Evolutionary conservation across 1,284 basidiomycete genomes (phyloP).

Genomic region (Heimioporus retisporus): DNA sequence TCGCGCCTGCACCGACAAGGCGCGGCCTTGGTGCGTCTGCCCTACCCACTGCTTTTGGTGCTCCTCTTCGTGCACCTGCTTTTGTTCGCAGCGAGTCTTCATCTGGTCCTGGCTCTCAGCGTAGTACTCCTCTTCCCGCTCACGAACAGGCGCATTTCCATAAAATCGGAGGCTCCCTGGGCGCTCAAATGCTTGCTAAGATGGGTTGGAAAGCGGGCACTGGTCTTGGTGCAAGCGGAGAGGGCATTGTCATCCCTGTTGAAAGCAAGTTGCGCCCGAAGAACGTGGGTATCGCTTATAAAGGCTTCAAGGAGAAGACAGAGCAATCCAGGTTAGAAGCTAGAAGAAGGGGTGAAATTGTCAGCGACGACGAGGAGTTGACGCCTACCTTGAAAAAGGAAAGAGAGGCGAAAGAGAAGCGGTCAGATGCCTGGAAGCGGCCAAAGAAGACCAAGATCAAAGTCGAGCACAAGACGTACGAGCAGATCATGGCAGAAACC

Average conservation of each 20-base stretch:
- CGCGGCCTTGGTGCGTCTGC: slow-evolving; percentile 32
- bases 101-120: slow-evolving; percentile 51
- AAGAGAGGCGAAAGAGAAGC: slow-evolving; percentile 65
- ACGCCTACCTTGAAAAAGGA: slow-evolving; percentile 58
- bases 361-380: slow-evolving; percentile 81
- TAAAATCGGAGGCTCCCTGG: slow-evolving; percentile 81
- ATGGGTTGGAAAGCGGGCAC: slow-evolving; percentile 94
- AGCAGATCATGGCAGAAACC: slow-evolving; percentile 91
- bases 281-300: slow-evolving; percentile 88
- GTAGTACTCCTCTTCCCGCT: slow-evolving; percentile 65
- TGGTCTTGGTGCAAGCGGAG: slow-evolving; percentile 83
- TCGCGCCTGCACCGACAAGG: slow-evolving; percentile 42
- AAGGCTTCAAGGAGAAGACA: slow-evolving; percentile 90
- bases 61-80: slow-evolving; percentile 50
- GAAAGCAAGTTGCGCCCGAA: slow-evolving; percentile 88
- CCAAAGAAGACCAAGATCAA: slow-evolving; percentile 88
- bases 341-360: slow-evolving; percentile 73
- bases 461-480: slow-evolving; percentile 95
- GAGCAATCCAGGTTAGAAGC: slow-evolving; percentile 91
- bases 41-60: slow-evolving; percentile 59
- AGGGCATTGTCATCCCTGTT: slow-evolving; percentile 91
- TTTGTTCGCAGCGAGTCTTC: slow-evolving; percentile 66
- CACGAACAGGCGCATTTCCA: slow-evolving; percentile 83
- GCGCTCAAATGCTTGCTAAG: slow-evolving; percentile 91
- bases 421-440: slow-evolving; percentile 82